Conservation (phyloP, 306 rosid species). For the Medicago ruthenica region DNA sequence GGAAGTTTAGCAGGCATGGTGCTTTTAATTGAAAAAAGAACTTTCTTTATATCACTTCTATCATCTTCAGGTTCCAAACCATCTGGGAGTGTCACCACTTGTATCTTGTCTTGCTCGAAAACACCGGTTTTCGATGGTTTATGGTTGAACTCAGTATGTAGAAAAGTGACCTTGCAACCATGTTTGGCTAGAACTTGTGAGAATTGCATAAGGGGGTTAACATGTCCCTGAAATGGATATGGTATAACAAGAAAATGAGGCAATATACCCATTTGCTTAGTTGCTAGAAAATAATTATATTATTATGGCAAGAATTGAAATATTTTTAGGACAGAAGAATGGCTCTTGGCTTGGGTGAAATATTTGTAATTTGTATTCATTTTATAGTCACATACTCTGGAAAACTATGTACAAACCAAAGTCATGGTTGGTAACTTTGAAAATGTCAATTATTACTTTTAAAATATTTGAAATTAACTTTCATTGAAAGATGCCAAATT, state of each 20-base stretch:
- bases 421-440: background rate
- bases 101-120: slow-evolving; percentile 1
- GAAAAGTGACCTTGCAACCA: slow-evolving; percentile 57
- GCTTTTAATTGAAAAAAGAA: background rate
- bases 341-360: background rate
- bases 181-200: slow-evolving; percentile 44
- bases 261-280: background rate
- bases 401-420: background rate
- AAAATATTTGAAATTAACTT: background rate
- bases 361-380: background rate
- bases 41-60: slow-evolving; percentile 29
- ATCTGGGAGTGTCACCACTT: slow-evolving; percentile 52
- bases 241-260: background rate
- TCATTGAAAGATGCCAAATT: too few species aligned
- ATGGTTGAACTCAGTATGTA: slow-evolving; percentile 43
- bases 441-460: background rate
- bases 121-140: slow-evolving; percentile 4
- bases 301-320: background rate
- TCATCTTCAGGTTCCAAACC: slow-evolving; percentile 50
- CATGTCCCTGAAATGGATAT: background rate
- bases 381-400: background rate
- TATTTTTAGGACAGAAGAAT: background rate
- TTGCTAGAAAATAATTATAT: background rate
- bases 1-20: slow-evolving; percentile 49
- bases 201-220: background rate